phyloP scores from a whole-genome alignment of 2,329 filamentous ascomycete species.

The Pseudocercospora fijiensis region DNA sequence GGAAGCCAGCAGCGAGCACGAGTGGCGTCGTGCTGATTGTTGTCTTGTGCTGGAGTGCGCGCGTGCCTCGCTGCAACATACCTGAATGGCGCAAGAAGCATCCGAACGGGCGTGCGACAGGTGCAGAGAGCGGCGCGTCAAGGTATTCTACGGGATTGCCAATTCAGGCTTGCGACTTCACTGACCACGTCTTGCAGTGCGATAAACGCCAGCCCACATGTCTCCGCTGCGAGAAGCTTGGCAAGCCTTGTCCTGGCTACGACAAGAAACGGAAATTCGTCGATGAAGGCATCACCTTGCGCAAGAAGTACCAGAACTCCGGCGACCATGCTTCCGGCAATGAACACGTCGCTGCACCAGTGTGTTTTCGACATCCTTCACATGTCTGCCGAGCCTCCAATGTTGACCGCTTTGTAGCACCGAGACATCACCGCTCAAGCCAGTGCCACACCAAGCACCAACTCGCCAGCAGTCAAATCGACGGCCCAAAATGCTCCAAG shows the following conservation, averaged over 20 bases:
- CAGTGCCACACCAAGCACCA: background rate
- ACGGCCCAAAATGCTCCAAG: background rate
- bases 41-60: constrained; percentile 2
- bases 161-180: background rate
- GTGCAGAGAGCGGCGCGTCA: constrained; percentile 38
- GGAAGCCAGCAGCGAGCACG: constrained; percentile 1
- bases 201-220: constrained; percentile 37
- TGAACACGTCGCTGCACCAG: constrained; percentile 12
- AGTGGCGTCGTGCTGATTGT: background rate
- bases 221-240: constrained; percentile 38
- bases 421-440: background rate
- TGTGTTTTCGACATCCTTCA: constrained; percentile 3
- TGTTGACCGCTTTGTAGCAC: background rate
- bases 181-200: constrained; percentile 25
- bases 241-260: constrained; percentile 39
- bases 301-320: constrained; percentile 35
- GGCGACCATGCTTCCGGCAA: constrained; percentile 16
- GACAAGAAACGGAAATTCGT: constrained; percentile 41
- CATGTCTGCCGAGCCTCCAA: background rate
- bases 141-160: constrained; percentile 30
- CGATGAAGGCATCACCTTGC: constrained; percentile 36
- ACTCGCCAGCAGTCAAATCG: constrained; percentile 1
- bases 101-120: constrained; percentile 38
- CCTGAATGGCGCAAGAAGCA: constrained; percentile 30
- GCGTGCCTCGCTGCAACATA: constrained; percentile 6